These are phyloP conservation scores for Suillus alpinus DNA, from an alignment of 768 basidiomycete genomes.

Conservation along the genomic window DNA sequence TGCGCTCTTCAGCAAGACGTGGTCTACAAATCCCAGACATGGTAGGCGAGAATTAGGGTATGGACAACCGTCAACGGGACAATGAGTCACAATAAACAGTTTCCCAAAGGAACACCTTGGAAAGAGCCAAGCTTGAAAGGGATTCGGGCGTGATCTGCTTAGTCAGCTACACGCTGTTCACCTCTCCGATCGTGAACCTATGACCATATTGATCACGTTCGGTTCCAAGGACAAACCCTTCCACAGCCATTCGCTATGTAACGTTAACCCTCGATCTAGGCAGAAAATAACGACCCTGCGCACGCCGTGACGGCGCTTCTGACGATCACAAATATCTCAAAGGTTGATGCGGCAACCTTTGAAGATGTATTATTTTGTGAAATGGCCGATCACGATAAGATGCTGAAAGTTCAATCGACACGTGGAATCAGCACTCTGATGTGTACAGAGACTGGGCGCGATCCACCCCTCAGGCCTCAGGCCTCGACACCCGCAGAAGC, in stretches of 20 bases:
- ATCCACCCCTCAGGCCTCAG: background rate
- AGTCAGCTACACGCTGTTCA: background rate
- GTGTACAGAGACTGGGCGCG: background rate
- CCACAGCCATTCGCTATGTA: background rate
- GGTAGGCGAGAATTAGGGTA: background rate
- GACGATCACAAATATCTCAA: background rate
- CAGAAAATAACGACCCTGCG: background rate
- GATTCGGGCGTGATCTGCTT: background rate
- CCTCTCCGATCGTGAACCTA: background rate
- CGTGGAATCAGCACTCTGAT: background rate
- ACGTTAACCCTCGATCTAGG: background rate
- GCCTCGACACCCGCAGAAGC: background rate
- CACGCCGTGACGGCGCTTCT: background rate
- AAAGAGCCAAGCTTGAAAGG: background rate
- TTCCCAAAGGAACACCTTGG: background rate
- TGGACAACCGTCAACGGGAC: background rate
- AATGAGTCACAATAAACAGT: background rate
- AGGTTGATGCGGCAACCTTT: background rate
- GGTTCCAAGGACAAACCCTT: background rate
- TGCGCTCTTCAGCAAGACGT: conserved; percentile 93
- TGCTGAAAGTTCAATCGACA: background rate
- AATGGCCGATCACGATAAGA: background rate
- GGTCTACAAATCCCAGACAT: conserved; percentile 95
- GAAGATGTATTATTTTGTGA: background rate
- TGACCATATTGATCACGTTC: background rate